A percentile compares a stretch with the other conserved stretches of the same genome.
Evolutionary conservation across 1,284 basidiomycete genomes (phyloP).

Genomic region (Mycena citricolor): DNA sequence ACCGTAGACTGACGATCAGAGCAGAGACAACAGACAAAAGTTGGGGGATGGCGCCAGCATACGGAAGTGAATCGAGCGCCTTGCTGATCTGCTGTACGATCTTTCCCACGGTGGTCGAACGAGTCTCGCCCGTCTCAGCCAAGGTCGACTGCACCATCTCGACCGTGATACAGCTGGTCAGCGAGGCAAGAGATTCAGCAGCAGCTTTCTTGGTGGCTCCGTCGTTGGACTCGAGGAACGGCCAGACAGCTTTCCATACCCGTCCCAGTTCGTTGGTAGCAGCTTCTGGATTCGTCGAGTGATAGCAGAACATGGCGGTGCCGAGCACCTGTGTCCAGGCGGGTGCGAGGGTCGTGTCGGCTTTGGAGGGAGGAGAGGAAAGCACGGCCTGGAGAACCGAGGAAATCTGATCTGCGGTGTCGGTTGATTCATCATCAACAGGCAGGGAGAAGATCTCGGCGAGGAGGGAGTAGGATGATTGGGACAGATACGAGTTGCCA

Average conservation of each 20-base stretch:
- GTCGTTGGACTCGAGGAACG: conserved; percentile 67
- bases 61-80: conserved; percentile 69
- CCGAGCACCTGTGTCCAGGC: conserved; percentile 78
- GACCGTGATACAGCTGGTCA: conserved; percentile 71
- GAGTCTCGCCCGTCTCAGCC: conserved; percentile 39
- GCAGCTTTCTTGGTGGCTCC: conserved; percentile 58
- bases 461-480: conserved; percentile 79
- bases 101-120: conserved; percentile 52
- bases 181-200: conserved; percentile 59
- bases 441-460: conserved; percentile 69
- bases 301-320: conserved; percentile 64
- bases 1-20: conserved; percentile 48
- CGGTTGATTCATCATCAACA: conserved; percentile 45
- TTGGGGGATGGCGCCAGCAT: conserved; percentile 70
- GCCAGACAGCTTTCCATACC: conserved; percentile 79
- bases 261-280: conserved; percentile 56
- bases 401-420: conserved; percentile 58
- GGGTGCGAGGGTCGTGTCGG: conserved; percentile 58
- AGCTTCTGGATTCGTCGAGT: conserved; percentile 44
- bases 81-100: conserved; percentile 64
- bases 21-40: conserved; percentile 64
- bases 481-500: conserved; percentile 83
- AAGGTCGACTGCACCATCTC: conserved; percentile 56
- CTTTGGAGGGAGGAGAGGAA: conserved; percentile 69
- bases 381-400: conserved; percentile 75